Evolutionary conservation across 441 rosid species (phyloP).

Genomic region (Corymbia calophylla): DNA sequence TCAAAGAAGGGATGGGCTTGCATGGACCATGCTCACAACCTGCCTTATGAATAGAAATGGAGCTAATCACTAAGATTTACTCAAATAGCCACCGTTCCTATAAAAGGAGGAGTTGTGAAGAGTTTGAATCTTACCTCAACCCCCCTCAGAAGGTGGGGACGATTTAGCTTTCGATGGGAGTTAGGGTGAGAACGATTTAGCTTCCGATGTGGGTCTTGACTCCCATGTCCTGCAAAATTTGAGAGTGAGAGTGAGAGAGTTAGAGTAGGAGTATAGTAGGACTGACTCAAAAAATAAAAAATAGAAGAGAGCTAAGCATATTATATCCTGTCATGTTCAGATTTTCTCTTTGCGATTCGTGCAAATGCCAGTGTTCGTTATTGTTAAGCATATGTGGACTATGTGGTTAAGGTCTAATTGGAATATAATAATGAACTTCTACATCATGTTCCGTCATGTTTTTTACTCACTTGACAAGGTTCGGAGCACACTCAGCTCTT

Average conservation of each 20-base stretch:
- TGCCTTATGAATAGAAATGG: not conserved
- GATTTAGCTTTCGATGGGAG: no score
- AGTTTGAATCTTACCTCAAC: no score
- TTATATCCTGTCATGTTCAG: not conserved
- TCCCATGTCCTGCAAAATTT: no score
- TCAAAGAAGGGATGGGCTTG: not conserved
- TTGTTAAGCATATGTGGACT: not conserved
- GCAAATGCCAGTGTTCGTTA: accelerated
- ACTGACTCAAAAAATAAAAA: no score
- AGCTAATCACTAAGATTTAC: no score
- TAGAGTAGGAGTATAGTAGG: no score
- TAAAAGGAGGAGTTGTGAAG: no score
- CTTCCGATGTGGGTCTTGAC: no score
- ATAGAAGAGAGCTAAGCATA: not conserved
- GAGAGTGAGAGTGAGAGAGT: no score
- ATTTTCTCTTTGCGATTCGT: accelerated
- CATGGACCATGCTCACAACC: not conserved
- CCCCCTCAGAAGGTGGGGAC: no score
- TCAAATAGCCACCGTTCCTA: no score
- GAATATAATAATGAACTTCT: not conserved
- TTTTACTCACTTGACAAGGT: not conserved
- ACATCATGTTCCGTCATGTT: not conserved
- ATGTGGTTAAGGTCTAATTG: not conserved
- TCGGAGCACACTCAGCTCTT: not conserved
- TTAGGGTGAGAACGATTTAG: no score